Base-by-base conservation (phyloP, 805 yeast species). In the Diddensiella santjacobensis region DNA sequence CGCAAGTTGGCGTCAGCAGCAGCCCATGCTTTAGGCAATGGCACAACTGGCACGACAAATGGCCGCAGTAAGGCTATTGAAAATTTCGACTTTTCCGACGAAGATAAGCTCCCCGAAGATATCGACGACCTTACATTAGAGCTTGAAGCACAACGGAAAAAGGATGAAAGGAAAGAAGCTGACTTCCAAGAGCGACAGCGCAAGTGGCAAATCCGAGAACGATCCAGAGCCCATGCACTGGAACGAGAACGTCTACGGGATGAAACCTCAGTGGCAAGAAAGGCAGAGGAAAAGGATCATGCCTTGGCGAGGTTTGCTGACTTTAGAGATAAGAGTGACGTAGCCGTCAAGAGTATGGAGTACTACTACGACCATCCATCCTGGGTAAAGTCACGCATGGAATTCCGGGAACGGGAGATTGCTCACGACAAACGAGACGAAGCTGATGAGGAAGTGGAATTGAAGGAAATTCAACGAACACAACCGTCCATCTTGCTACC, bases 201-300 rank as follows among this genome's bases (percentile, higher is more conserved):
- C 59, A 26, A 65, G 62, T 47, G 59, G 78, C 22, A 62, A 67
- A 2, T 52, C 73, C 39, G 72, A 66, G 61, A 24, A 71, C 73
- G 37, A 62, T 62, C 66, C 63, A 53, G 73, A 67, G 40, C 49
- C 3, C 36, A 45, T n/a, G 61, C 63, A 6, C 35, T 55, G 22
- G 53, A 53, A 24, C 44, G 58, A 11, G 60, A 59, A 35, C 26
- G 44, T 20, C 38, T 35, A 19, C 36, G 55, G 19, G 57, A 51
- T 15, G 35, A 42, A 20, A 45, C 40, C 19, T 22, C 30, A n/a
- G 55, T 50, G 10, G 24, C 38, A 1, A 24, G 42, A 3, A 15
- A 49, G 10, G 43, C 40, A 29, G 33, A 36, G 11, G 47, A 41
- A 2, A 40, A 44, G 15, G 48, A 51, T 37, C 24, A 29, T 18